Conservation (phyloP, 2,329 filamentous ascomycete species). For the Hypoxylon sp. region DNA sequence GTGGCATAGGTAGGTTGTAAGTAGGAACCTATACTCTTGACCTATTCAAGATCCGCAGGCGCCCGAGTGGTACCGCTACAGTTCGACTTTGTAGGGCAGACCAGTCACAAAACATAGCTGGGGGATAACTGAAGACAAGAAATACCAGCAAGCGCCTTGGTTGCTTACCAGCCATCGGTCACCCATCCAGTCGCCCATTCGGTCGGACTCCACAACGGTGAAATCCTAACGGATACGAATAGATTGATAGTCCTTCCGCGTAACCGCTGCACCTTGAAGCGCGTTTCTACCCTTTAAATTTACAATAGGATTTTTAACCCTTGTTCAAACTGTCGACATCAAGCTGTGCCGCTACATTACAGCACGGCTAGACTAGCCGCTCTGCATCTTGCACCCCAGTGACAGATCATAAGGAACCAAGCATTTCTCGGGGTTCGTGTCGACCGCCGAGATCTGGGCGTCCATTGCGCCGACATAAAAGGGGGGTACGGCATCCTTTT, state of each 20-base stretch:
- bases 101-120: conserved; percentile 38
- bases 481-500: conserved; percentile 30
- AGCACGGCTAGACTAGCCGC: conserved; percentile 23
- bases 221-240: conserved; percentile 23
- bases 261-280: conserved; percentile 20
- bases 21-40: conserved; percentile 16
- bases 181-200: conserved; percentile 25
- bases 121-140: neutral
- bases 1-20: conserved; percentile 30
- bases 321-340: conserved; percentile 29
- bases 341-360: conserved; percentile 36
- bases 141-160: conserved; percentile 23
- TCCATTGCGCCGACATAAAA: conserved; percentile 32
- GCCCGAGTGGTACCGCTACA: conserved; percentile 34
- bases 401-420: conserved; percentile 38
- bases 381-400: conserved; percentile 30
- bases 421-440: conserved; percentile 30
- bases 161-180: conserved; percentile 24
- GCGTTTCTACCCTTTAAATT: conserved; percentile 9
- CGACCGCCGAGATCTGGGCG: conserved; percentile 38
- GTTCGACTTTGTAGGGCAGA: conserved; percentile 28
- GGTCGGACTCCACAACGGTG: conserved; percentile 13
- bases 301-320: conserved; percentile 15
- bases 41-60: conserved; percentile 34
- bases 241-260: conserved; percentile 12